These are phyloP conservation scores for Paracamarosporium sp. DNA, from an alignment of 2,329 filamentous ascomycete genomes.

Conservation along the genomic window DNA sequence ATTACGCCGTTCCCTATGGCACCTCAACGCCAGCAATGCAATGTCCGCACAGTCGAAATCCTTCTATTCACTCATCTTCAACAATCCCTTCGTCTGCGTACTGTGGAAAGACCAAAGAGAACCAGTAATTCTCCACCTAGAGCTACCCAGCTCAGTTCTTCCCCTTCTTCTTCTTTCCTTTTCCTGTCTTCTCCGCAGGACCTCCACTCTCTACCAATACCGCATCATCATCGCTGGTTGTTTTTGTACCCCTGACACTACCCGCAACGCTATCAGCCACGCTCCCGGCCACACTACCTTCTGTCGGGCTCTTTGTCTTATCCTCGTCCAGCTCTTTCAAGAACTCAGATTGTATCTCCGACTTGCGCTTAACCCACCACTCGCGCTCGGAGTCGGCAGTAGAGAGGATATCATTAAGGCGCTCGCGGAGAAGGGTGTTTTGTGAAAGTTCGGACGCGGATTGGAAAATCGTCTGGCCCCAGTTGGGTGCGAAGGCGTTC, in stretches of 20 bases:
- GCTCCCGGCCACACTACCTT: conserved; percentile 18
- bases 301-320: conserved; percentile 32
- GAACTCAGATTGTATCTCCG: conserved; percentile 75
- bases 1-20: conserved; percentile 8
- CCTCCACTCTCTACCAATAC: conserved; percentile 76
- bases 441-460: conserved; percentile 94
- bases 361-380: conserved; percentile 90
- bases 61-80: background rate
- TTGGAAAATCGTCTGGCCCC: conserved; percentile 97
- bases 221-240: conserved; percentile 71
- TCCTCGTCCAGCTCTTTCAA: conserved; percentile 83
- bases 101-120: background rate
- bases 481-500: conserved; percentile 85
- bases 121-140: too few species aligned
- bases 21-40: conserved; percentile 33
- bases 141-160: conserved; percentile 66
- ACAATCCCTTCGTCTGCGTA: background rate
- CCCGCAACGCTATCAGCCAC: conserved; percentile 36
- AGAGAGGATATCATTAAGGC: conserved; percentile 75
- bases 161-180: conserved; percentile 69
- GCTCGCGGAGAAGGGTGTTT: conserved; percentile 77
- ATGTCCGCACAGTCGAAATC: conserved; percentile 6
- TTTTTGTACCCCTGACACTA: conserved; percentile 25
- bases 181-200: conserved; percentile 52
- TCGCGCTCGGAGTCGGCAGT: conserved; percentile 77